phyloP scores from a whole-genome alignment of 139 green algal species.

The Micromonas pusilla region DNA sequence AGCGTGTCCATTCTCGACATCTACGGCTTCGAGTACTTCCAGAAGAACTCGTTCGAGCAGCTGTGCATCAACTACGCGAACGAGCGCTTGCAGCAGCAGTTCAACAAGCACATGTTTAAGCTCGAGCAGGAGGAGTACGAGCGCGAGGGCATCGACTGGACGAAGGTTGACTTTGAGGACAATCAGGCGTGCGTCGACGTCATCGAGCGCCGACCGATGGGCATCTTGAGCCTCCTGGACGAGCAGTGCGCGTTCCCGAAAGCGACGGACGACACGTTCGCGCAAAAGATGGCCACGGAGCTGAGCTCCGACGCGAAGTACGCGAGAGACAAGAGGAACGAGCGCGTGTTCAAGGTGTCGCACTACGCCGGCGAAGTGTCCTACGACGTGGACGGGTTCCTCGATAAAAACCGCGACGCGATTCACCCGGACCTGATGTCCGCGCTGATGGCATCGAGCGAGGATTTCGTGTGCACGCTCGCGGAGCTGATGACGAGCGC shows the following conservation, averaged over 20 bases:
- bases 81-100: constrained; percentile 99
- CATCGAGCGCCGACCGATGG: constrained; percentile 54
- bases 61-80: constrained; percentile 99
- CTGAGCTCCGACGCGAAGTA: constrained; percentile 39
- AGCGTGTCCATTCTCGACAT: constrained; percentile 73
- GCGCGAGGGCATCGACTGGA: constrained; percentile 94
- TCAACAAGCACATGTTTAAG: constrained; percentile 77
- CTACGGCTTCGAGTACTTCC: constrained; percentile 93
- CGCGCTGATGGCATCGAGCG: not conserved
- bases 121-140: constrained; percentile 98
- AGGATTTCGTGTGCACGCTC: not conserved
- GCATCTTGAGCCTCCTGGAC: constrained; percentile 38
- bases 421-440: constrained; percentile 17
- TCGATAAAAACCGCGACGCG: constrained; percentile 39
- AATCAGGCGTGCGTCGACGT: constrained; percentile 96
- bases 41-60: constrained; percentile 84
- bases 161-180: constrained; percentile 98
- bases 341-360: constrained; percentile 20
- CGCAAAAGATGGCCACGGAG: constrained; percentile 40
- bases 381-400: constrained; percentile 29
- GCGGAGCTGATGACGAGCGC: constrained; percentile 6
- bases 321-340: constrained; percentile 19
- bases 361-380: constrained; percentile 36
- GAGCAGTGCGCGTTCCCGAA: constrained; percentile 41
- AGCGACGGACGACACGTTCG: constrained; percentile 45